Percentiles rank a stretch among this genome's conserved stretches.
Evolutionary conservation across 2,329 filamentous ascomycete genomes (phyloP).

Genomic region (Epichloe amarillans): DNA sequence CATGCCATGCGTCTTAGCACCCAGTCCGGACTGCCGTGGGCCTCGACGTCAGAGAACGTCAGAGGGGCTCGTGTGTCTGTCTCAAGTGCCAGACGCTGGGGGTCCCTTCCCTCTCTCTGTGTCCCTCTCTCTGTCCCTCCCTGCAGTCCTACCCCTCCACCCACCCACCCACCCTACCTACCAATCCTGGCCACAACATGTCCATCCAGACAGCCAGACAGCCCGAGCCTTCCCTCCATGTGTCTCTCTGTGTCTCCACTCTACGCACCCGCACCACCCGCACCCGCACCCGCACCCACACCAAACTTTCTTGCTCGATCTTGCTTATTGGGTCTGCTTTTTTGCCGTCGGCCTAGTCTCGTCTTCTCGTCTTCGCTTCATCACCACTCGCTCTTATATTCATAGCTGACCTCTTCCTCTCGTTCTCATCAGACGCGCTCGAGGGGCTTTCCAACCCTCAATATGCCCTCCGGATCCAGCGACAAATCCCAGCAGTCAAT

Average conservation of each 20-base stretch:
- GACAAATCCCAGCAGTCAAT: conserved; percentile 19
- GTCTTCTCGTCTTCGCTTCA: conserved; percentile 3
- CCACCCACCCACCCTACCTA: too few relatives aligned
- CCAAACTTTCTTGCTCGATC: conserved; percentile 1
- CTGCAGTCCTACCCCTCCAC: too few relatives aligned
- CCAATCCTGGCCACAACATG: background rate
- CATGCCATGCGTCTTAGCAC: conserved; percentile 1
- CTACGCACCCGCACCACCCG: conserved; percentile 6
- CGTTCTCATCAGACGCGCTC: conserved; percentile 19
- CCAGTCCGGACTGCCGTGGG: conserved; percentile 1
- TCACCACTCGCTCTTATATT: conserved; percentile 5
- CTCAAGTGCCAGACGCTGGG: conserved; percentile 12
- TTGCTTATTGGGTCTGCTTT: conserved; percentile 8
- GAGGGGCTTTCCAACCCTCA: conserved; percentile 25
- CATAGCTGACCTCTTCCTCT: conserved; percentile 10
- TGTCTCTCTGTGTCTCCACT: background rate
- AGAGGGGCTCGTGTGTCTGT: conserved; percentile 26
- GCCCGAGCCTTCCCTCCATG: conserved; percentile 3
- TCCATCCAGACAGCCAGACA: too few relatives aligned
- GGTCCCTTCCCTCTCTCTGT: background rate
- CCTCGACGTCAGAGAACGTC: conserved; percentile 23
- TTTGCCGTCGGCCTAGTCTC: conserved; percentile 3
- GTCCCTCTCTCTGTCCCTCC: background rate
- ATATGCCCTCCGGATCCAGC: conserved; percentile 21
- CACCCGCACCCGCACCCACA: conserved; percentile 4